Base-by-base conservation (phyloP, 179 eudicot genomes). In the Beta macrorhiza region DNA sequence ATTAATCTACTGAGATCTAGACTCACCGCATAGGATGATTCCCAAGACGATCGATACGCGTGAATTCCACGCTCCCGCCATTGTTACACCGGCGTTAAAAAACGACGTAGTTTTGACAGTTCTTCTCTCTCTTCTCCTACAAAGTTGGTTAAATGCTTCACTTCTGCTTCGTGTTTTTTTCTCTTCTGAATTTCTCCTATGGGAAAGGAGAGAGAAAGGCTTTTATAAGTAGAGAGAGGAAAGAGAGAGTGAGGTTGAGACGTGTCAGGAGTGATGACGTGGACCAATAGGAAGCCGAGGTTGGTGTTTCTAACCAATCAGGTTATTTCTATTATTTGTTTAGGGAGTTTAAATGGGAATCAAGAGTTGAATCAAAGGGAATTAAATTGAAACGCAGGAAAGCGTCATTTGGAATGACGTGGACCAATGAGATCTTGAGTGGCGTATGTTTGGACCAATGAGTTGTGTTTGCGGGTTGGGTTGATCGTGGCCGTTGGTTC, bases 1-100 rank as follows among this genome's bases (percentile, higher is more conserved):
- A 0, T 32, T 32, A 9, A n/a, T 37, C 2, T 0, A 67, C 8
- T 42, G 53, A 59, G 78, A 75, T 58, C 78, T 75, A 5, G 42
- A 17, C 73, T 82, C 58, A 87, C 90, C 90, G 72, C 85, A 83
- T 12, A 87, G 77, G 57, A 87, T 64, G 83, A 87, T 84, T 53
- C 82, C 90, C 1, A 83, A 64, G 7, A 76, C 81, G 37, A 82
- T 55, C 72, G 82, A 85, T 14, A 79, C 76, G 85, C 84, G 85
- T 77, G 85, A 4, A 58, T 78, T 84, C 59, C 85, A 87, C 84
- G 85, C 88, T 75, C 78, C 84, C 80, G 70, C 75, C 84, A 82
- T 82, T 17, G 1, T 44, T 9, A 22, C 70, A 1, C 14, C 45
- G 20, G 61, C 4, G n/a, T 7, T 17, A 45, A 7, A 53, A 59